phyloP scores from a whole-genome alignment of 306 rosid genomes.

The Cicer bijugum region DNA sequence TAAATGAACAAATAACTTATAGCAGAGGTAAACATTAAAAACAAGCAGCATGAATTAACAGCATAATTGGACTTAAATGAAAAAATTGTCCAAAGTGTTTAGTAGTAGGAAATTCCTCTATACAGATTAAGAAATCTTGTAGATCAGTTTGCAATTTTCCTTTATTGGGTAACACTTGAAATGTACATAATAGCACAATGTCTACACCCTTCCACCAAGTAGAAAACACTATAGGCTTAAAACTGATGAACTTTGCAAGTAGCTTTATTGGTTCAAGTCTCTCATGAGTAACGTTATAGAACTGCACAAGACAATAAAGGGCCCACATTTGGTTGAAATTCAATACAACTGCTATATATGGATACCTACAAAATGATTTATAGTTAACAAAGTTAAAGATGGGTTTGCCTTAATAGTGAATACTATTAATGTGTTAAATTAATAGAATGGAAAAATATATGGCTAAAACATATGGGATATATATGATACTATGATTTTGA shows the following conservation, averaged over 20 bases:
- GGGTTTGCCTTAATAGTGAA: background rate
- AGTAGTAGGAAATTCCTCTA: conserved; percentile 58
- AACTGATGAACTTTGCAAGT: conserved; percentile 90
- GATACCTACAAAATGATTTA: conserved; percentile 60
- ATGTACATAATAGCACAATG: conserved; percentile 60
- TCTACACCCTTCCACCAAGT: conserved; percentile 99
- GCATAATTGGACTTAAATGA: no score
- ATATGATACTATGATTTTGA: background rate
- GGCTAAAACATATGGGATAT: conserved; percentile 1
- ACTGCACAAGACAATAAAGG: conserved; percentile 86
- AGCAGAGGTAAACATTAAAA: no score
- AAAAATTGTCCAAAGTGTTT: no score
- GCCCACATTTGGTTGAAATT: conserved; percentile 99
- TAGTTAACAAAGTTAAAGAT: conserved; percentile 17
- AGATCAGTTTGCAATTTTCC: conserved; percentile 71
- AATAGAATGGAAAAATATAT: conserved; percentile 6
- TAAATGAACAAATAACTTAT: no score
- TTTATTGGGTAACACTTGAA: conserved; percentile 62
- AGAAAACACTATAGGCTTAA: conserved; percentile 94
- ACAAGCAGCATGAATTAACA: no score
- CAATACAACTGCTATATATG: conserved; percentile 72
- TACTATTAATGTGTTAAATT: background rate
- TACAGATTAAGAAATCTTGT: conserved; percentile 89
- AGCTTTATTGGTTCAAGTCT: conserved; percentile 78
- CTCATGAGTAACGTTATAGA: conserved; percentile 80